Evolutionary conservation across 1,284 basidiomycete genomes (phyloP).

Genomic region (Neonothopanus nambi): DNA sequence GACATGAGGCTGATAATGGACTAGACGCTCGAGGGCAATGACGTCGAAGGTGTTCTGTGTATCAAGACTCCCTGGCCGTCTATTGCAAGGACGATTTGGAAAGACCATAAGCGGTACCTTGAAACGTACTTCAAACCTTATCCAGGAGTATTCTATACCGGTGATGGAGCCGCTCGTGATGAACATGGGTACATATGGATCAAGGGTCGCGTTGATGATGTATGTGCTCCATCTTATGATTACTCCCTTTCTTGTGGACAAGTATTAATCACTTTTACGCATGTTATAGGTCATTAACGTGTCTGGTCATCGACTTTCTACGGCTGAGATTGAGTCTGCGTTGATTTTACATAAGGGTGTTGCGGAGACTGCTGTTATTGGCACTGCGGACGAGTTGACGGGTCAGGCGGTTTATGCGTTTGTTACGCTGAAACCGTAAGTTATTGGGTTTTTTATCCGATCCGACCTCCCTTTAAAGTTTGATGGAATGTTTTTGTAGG

Average conservation of each 20-base stretch:
- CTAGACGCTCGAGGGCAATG: constrained; percentile 77
- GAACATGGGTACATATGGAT: constrained; percentile 98
- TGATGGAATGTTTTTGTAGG: constrained; percentile 46
- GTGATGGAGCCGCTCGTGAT: constrained; percentile 94
- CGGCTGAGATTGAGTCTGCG: constrained; percentile 97
- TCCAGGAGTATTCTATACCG: constrained; percentile 91
- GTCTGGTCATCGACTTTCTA: constrained; percentile 95
- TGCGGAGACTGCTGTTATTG: constrained; percentile 95
- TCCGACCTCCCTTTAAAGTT: background rate
- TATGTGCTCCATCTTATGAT: constrained; percentile 30
- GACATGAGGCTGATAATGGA: too few relatives aligned
- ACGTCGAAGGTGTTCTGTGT: constrained; percentile 90
- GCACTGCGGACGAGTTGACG: constrained; percentile 85
- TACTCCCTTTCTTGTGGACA: background rate
- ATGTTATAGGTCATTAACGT: constrained; percentile 90
- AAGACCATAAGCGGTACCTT: constrained; percentile 85
- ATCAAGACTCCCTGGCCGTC: constrained; percentile 93
- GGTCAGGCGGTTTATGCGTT: constrained; percentile 88
- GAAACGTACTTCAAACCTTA: constrained; percentile 54
- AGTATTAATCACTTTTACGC: too few relatives aligned
- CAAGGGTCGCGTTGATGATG: constrained; percentile 94
- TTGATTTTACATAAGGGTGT: constrained; percentile 93
- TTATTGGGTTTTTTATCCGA: too few relatives aligned
- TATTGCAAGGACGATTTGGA: constrained; percentile 92
- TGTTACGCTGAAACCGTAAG: constrained; percentile 78